Percentiles rank a stretch among this genome's conserved stretches.
Evolutionary conservation across 2,329 filamentous ascomycete species (phyloP).

Genomic region (Cordyceps fumosorosea): DNA sequence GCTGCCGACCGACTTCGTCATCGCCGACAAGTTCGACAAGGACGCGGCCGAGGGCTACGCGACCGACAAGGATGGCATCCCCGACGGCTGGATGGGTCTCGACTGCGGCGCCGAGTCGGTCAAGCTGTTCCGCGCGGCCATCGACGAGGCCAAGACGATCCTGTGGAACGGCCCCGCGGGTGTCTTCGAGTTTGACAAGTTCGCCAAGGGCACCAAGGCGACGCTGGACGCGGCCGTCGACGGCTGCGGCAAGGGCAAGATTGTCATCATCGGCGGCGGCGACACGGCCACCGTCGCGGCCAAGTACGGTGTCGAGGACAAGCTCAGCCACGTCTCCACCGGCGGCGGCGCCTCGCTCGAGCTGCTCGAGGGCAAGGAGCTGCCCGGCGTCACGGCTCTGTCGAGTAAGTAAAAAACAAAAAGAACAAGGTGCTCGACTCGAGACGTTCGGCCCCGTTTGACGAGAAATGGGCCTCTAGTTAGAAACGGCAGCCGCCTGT

Average conservation of each 20-base stretch:
- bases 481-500: constrained; percentile 3
- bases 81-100: constrained; percentile 96
- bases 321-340: constrained; percentile 97
- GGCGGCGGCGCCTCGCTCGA: constrained; percentile 93
- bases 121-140: constrained; percentile 81
- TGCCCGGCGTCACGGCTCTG: constrained; percentile 88
- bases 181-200: constrained; percentile 95
- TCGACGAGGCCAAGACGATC: constrained; percentile 86
- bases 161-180: constrained; percentile 98
- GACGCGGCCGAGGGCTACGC: constrained; percentile 76
- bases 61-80: constrained; percentile 82
- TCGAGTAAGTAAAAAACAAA: constrained; percentile 58
- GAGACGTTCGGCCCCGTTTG: constrained; percentile 3
- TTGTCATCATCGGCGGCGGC: constrained; percentile 96
- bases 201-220: constrained; percentile 85
- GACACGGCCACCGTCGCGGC: constrained; percentile 97
- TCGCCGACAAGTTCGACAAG: constrained; percentile 86
- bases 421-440: not conserved
- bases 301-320: constrained; percentile 93
- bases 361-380: constrained; percentile 94
- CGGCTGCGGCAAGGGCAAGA: constrained; percentile 75
- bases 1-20: constrained; percentile 91
- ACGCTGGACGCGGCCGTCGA: constrained; percentile 84
- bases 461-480: not conserved
- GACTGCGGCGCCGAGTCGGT: constrained; percentile 88